These are phyloP conservation scores for Durusdinium trenchii DNA, from an alignment of 73 alveolate genomes.

Conservation along the genomic window DNA sequence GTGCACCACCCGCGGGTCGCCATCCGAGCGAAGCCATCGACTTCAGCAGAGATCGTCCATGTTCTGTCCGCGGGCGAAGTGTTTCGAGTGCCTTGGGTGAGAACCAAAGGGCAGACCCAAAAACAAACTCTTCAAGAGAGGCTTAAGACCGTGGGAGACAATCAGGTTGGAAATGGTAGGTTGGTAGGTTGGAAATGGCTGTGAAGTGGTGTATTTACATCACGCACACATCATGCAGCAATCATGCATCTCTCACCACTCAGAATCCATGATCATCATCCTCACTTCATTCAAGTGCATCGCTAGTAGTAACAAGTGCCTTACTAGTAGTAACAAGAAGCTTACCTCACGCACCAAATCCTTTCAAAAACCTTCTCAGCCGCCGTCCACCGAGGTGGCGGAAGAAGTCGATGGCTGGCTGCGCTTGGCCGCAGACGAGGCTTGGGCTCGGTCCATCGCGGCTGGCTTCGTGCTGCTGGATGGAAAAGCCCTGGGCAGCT, in stretches of 20 bases:
- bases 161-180: too few species aligned
- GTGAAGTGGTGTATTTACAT: too few species aligned
- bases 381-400: background rate
- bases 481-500: conserved; percentile 34
- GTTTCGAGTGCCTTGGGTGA: conserved; percentile 6
- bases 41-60: conserved; percentile 71
- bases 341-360: too few species aligned
- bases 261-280: background rate
- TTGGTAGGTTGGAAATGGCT: too few species aligned
- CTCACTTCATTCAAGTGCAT: too few species aligned
- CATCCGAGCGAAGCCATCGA: conserved; percentile 64
- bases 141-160: too few species aligned
- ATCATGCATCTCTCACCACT: too few species aligned
- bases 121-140: too few species aligned
- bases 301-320: too few species aligned
- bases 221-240: too few species aligned
- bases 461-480: conserved; percentile 70
- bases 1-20: conserved; percentile 89
- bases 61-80: conserved; percentile 36
- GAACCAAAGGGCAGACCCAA: too few species aligned
- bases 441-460: conserved; percentile 46
- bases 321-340: too few species aligned
- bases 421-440: conserved; percentile 59
- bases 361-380: background rate
- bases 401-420: conserved; percentile 62